Conservation (phyloP, 805 yeast species). For the Metschnikowia aberdeeniae region DNA sequence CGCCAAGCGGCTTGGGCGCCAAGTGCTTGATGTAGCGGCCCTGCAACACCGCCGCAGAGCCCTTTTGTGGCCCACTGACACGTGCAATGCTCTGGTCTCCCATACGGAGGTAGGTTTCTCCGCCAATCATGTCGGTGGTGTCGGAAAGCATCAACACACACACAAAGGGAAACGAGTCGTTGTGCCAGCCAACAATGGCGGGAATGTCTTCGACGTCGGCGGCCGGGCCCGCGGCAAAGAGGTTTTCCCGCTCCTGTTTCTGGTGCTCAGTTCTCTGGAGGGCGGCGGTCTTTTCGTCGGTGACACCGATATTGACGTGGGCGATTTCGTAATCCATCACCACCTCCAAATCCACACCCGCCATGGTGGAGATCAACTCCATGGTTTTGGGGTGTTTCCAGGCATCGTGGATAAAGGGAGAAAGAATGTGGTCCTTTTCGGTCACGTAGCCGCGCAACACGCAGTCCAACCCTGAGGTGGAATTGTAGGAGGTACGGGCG, state of each 20-base stretch:
- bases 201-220: conserved; percentile 39
- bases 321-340: conserved; percentile 59
- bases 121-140: conserved; percentile 56
- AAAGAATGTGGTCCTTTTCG: conserved; percentile 23
- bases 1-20: conserved; percentile 28
- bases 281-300: conserved; percentile 31
- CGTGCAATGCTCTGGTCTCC: conserved; percentile 26
- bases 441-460: conserved; percentile 49
- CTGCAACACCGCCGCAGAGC: conserved; percentile 19
- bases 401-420: conserved; percentile 52
- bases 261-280: conserved; percentile 21
- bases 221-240: conserved; percentile 10
- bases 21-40: conserved; percentile 20
- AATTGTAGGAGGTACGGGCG: conserved; percentile 40
- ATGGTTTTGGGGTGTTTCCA: conserved; percentile 58
- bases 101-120: conserved; percentile 52
- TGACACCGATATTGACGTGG: conserved; percentile 48
- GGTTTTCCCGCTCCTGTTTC: conserved; percentile 7
- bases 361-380: conserved; percentile 52
- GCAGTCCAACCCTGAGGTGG: conserved; percentile 50
- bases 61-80: conserved; percentile 17
- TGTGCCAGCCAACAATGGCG: conserved; percentile 61
- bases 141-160: conserved; percentile 62
- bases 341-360: conserved; percentile 52
- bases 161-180: conserved; percentile 60